Evolutionary conservation across 371 early-diverging fungal species (phyloP).

Genomic region (Actinomortierella wolfii): DNA sequence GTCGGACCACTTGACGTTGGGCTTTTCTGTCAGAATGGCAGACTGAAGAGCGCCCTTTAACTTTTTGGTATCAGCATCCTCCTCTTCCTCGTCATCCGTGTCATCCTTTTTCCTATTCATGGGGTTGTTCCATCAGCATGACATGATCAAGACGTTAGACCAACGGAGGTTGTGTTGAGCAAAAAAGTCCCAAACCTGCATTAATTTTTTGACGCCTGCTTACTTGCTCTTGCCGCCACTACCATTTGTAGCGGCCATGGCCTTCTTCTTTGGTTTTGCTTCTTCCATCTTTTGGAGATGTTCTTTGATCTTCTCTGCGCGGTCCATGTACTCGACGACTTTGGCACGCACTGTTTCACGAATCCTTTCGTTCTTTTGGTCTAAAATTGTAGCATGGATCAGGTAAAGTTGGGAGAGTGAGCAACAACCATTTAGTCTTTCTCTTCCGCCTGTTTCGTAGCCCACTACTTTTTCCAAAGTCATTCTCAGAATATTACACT

Average conservation of each 20-base stretch:
- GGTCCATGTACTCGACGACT: conserved; percentile 89
- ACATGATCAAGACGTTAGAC: too few relatives aligned
- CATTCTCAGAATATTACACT: conserved; percentile 68
- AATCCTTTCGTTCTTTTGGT: conserved; percentile 91
- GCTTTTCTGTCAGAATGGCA: conserved; percentile 93
- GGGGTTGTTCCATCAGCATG: too few relatives aligned
- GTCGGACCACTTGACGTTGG: conserved; percentile 96
- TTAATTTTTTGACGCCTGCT: not conserved
- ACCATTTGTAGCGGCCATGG: conserved; percentile 55
- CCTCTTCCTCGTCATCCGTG: conserved; percentile 66
- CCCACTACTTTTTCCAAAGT: not conserved
- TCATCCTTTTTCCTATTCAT: conserved; percentile 49
- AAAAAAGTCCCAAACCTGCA: too few relatives aligned
- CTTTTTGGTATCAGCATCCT: conserved; percentile 92
- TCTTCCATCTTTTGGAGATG: conserved; percentile 74
- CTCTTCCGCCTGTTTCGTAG: not conserved
- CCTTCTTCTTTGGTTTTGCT: conserved; percentile 66
- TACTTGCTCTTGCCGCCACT: conserved; percentile 53
- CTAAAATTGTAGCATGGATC: conserved; percentile 53
- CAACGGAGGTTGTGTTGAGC: too few relatives aligned
- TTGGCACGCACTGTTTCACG: conserved; percentile 90
- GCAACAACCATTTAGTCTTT: too few relatives aligned
- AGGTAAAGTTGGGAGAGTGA: not conserved
- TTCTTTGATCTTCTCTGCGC: conserved; percentile 94
- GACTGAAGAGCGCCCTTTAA: conserved; percentile 70